Percentiles rank a stretch among this genome's conserved stretches.
These are phyloP conservation scores for Neurospora sp. DNA, from an alignment of 495 filamentous ascomycete genomes.

Conservation along the genomic window DNA sequence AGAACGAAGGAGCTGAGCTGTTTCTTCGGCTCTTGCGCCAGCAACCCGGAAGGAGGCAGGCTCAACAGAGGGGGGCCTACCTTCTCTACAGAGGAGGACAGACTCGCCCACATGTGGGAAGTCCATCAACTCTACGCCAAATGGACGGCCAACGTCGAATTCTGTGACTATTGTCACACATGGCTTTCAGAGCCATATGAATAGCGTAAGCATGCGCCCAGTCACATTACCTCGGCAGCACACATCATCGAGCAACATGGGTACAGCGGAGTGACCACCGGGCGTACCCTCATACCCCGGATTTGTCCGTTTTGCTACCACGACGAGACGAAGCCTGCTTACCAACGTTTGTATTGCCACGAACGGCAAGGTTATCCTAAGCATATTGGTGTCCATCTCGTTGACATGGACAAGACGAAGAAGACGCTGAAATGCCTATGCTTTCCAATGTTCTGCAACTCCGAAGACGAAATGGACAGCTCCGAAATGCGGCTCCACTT, in stretches of 20 bases:
- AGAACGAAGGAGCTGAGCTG: fast-evolving
- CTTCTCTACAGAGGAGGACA: not conserved
- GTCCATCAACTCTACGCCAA: not conserved
- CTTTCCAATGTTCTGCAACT: too few species aligned
- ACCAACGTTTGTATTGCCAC: not conserved
- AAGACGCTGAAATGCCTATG: too few species aligned
- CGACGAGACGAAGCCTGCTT: not conserved
- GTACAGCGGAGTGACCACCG: not conserved
- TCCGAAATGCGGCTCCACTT: too few species aligned
- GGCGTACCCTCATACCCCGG: not conserved
- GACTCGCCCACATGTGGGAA: too few species aligned
- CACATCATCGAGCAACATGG: fast-evolving
- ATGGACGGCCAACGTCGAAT: not conserved
- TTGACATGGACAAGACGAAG: too few species aligned
- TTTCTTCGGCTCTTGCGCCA: not conserved
- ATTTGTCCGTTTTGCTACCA: not conserved
- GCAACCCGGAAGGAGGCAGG: not conserved
- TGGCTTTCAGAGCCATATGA: not conserved
- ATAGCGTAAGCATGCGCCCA: not conserved
- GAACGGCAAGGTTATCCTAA: too few species aligned
- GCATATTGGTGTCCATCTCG: too few species aligned
- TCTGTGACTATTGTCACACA: not conserved
- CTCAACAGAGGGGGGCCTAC: not conserved
- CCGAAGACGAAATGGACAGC: too few species aligned
- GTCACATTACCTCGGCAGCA: not conserved